These are phyloP conservation scores for Linderniella brevidens DNA, from an alignment of 257 asterid species.

Conservation along the genomic window DNA sequence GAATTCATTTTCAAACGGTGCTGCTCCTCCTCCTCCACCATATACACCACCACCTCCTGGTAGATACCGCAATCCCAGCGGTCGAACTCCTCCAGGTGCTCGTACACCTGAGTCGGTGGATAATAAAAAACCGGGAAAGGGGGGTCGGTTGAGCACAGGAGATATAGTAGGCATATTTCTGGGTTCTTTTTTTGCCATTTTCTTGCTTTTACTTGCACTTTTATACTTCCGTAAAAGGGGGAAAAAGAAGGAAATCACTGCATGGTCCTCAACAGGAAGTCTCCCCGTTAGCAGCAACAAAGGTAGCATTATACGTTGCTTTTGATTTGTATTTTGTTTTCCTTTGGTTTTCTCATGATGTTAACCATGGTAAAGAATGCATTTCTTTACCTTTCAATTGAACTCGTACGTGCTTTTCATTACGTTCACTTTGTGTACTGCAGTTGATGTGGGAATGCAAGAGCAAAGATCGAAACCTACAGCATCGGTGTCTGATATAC, in stretches of 20 bases:
- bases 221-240: constrained; percentile 46
- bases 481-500: constrained; percentile 38
- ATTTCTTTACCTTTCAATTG: not conserved
- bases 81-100: constrained; percentile 18
- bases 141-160: constrained; percentile 48
- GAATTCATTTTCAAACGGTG: constrained; percentile 62
- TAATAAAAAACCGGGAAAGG: constrained; percentile 20
- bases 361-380: not conserved
- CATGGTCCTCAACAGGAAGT: constrained; percentile 55
- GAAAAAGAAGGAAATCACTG: constrained; percentile 54
- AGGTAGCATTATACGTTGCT: constrained; percentile 20
- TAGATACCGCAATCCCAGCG: constrained; percentile 19
- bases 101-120: constrained; percentile 23
- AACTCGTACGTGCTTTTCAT: not conserved
- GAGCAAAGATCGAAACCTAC: constrained; percentile 43
- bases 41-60: constrained; percentile 81
- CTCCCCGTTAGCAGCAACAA: constrained; percentile 34
- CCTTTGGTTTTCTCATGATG: not conserved
- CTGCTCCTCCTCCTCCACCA: constrained; percentile 95
- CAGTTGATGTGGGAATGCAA: constrained; percentile 52
- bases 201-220: constrained; percentile 38
- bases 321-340: not conserved
- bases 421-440: constrained; percentile 13
- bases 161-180: constrained; percentile 65
- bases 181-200: constrained; percentile 36